A percentile compares a stretch with the other conserved stretches of the same genome.
Evolutionary conservation across 371 early-diverging fungal species (phyloP).

Genomic region (Sporodiniella umbellata): DNA sequence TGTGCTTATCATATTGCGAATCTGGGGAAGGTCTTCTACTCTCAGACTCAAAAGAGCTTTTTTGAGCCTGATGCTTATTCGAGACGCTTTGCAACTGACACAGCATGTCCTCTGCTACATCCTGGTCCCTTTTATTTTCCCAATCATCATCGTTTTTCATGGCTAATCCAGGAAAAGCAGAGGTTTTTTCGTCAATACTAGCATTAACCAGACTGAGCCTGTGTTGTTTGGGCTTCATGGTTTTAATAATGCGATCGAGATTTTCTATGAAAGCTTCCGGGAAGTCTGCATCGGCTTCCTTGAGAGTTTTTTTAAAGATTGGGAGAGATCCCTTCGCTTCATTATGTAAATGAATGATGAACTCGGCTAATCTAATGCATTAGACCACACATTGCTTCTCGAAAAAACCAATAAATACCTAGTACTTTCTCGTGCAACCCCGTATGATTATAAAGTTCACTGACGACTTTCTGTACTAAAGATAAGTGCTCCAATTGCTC

Average conservation of each 20-base stretch:
- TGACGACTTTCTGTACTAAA: constrained; percentile 87
- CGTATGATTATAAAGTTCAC: constrained; percentile 89
- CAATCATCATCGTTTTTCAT: constrained; percentile 60
- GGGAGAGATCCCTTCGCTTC: constrained; percentile 54
- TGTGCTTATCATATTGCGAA: too few species aligned
- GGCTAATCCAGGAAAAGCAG: constrained; percentile 84
- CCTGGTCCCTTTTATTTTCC: constrained; percentile 44
- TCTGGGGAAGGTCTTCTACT: constrained; percentile 17
- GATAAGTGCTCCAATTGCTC: constrained; percentile 86
- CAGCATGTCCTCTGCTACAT: constrained; percentile 54
- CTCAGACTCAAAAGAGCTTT: constrained; percentile 19
- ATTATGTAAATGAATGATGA: constrained; percentile 73
- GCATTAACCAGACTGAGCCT: constrained; percentile 1
- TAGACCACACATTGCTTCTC: background rate
- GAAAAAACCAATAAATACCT: constrained; percentile 28
- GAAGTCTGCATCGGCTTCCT: constrained; percentile 78
- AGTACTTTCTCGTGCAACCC: constrained; percentile 86
- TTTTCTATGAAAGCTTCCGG: constrained; percentile 80
- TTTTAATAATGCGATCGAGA: constrained; percentile 85
- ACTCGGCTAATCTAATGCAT: constrained; percentile 61
- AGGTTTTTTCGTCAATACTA: constrained; percentile 45
- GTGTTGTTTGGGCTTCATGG: constrained; percentile 68
- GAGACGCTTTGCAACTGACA: constrained; percentile 53
- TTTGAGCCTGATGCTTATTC: constrained; percentile 19
- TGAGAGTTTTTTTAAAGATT: constrained; percentile 71